Base-by-base conservation (phyloP, 768 basidiomycete genomes). In the Agaricus subrufescens region DNA sequence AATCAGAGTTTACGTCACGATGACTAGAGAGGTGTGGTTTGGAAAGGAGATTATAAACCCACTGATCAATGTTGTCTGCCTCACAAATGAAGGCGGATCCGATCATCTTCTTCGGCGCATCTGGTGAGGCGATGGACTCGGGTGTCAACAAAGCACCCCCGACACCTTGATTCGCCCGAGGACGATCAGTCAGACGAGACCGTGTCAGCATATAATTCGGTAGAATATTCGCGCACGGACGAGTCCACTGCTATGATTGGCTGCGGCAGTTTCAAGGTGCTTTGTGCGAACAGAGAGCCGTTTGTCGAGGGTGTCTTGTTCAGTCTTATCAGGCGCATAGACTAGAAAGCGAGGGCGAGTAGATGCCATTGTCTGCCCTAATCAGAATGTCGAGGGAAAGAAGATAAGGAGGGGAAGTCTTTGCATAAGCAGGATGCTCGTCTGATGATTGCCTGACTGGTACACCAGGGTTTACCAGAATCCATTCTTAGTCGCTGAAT, bases 241-340 rank as follows among this genome's bases (percentile, higher is more conserved):
- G 44, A 79, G 60, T 0, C 83, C 83, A 5, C 67, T 67, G 40
- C 66, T 64, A 58, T 78, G 72, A 11, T 67, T 63, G 25, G 68
- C 66, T 52, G 76, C 74, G 11, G 80, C 80, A 12, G 58, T 69
- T 40, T 71, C 73, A 7, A 86, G 65, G 65, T 90, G 88, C 39
- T 67, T 61, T 3, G 71, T 60, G 37, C 87, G 73, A 4, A 87
- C 82, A 1, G 76, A 73, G 58, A 86, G 69, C 31, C 87, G 76
- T n/a, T 78, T 76, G 23, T 74, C 74, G 43, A 82, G 76, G 3
- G 82, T 79, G 3, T 77, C 85, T 49, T 75, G 73, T 52, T 85
- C 83, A 11, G 79, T 79, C 62, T 75, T 79, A 65, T 89, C 87
- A 2, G 86, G 86, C 1, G 86, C 84, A 61, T 81, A 87, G 30